Percentiles rank a stretch among this genome's conserved stretches.
Evolutionary conservation across 352 stramenopile species (phyloP).

Genomic region (Pythium volutum): DNA sequence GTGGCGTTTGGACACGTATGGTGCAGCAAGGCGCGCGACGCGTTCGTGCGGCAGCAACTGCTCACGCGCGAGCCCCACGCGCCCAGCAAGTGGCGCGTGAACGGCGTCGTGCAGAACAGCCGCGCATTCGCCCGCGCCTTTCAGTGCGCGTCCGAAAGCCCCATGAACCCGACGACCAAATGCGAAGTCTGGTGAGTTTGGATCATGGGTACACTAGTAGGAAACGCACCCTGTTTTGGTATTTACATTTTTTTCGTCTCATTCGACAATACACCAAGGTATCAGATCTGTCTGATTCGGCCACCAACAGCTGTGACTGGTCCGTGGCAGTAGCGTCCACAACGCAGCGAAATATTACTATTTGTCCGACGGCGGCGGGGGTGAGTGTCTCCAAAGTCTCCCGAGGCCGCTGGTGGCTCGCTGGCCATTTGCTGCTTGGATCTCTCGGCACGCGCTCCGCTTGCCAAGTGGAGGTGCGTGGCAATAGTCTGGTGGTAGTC

Average conservation of each 20-base stretch:
- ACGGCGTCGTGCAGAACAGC: constrained; percentile 68
- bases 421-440: too few relatives aligned
- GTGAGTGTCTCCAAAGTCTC: too few relatives aligned
- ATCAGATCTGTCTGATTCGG: constrained; percentile 1
- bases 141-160: constrained; percentile 28
- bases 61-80: constrained; percentile 47
- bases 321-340: constrained; percentile 10
- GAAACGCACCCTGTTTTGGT: neutral
- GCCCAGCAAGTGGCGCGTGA: constrained; percentile 47
- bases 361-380: constrained; percentile 26
- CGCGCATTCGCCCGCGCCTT: constrained; percentile 49
- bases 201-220: neutral
- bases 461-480: neutral
- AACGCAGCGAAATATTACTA: neutral
- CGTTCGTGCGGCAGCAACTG: constrained; percentile 27
- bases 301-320: neutral
- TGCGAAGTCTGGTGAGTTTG: constrained; percentile 13
- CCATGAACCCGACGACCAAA: constrained; percentile 6
- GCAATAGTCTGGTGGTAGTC: too few relatives aligned
- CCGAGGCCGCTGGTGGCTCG: too few relatives aligned
- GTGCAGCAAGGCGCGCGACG: constrained; percentile 51
- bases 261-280: too few relatives aligned
- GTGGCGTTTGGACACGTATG: constrained; percentile 60
- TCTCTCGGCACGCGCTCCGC: neutral
- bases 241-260: neutral